Conservation (phyloP, 805 yeast genomes). For the Kazachstania martiniae region DNA sequence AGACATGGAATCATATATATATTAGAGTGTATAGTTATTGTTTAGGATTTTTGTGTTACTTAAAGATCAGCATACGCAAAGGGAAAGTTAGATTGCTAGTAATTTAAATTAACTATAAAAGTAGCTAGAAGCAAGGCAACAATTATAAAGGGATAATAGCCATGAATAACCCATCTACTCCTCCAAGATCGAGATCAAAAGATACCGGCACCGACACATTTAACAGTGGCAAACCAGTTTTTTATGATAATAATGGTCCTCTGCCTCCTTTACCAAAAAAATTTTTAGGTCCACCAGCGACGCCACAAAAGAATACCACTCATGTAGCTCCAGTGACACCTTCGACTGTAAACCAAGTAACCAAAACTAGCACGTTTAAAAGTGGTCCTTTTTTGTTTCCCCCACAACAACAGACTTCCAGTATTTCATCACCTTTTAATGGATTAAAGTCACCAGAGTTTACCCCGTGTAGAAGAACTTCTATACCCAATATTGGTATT, state of each 20-base stretch:
- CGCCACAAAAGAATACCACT: constrained; percentile 6
- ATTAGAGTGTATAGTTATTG: no score
- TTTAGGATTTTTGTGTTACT: no score
- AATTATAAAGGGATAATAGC: no score
- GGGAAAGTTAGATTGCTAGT: no score
- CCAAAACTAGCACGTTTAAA: constrained; percentile 3
- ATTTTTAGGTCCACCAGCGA: constrained; percentile 4
- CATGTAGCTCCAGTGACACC: constrained; percentile 17
- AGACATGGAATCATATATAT: no score
- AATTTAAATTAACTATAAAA: no score
- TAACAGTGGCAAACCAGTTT: neutral
- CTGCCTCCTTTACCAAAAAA: constrained; percentile 2
- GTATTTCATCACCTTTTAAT: constrained; percentile 10
- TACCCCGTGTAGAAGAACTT: constrained; percentile 16
- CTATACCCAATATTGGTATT: no score
- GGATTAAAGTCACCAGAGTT: constrained; percentile 26
- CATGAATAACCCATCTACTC: constrained; percentile 21
- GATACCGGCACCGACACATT: neutral
- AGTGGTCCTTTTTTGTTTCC: constrained; percentile 10
- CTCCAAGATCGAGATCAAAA: constrained; percentile 21
- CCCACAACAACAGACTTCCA: constrained; percentile 3
- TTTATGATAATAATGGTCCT: no score
- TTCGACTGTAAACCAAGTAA: constrained; percentile 8
- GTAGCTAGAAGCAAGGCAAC: no score
- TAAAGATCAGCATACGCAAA: no score